These are phyloP conservation scores for Neckera pumila DNA, from an alignment of 225 moss, liverwort and hornwort genomes.

Conservation along the genomic window DNA sequence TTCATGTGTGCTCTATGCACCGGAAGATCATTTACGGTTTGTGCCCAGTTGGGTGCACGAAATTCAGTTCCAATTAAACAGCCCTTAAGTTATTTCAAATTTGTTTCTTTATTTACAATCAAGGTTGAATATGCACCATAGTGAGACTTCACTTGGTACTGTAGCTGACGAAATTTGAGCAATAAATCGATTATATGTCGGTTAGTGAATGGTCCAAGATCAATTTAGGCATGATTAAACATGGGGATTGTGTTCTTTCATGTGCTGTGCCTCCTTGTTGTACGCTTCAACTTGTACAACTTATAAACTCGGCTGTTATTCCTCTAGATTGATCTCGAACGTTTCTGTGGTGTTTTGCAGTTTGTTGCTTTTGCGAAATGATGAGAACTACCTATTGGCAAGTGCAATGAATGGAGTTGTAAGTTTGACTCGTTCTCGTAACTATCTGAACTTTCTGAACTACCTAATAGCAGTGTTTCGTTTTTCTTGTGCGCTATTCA, in stretches of 20 bases:
- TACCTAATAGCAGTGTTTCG: neutral
- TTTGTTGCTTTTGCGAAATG: conserved; percentile 49
- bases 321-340: neutral
- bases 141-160: neutral
- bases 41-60: neutral
- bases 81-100: neutral
- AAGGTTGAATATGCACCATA: neutral
- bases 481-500: neutral
- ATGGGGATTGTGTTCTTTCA: neutral
- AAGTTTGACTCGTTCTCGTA: neutral
- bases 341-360: conserved; percentile 24
- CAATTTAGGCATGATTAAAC: neutral
- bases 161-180: neutral
- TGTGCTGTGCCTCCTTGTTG: neutral
- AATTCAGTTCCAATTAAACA: neutral
- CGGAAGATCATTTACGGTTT: neutral
- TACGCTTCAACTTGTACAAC: neutral
- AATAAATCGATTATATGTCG: neutral
- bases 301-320: neutral
- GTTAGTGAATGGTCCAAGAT: neutral
- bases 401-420: conserved; percentile 96
- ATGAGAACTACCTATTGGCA: conserved; percentile 78
- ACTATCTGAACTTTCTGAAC: neutral
- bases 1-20: neutral
- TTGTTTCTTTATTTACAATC: neutral